phyloP scores from a whole-genome alignment of 2,329 filamentous ascomycete genomes.

The Pezicula carpinea region DNA sequence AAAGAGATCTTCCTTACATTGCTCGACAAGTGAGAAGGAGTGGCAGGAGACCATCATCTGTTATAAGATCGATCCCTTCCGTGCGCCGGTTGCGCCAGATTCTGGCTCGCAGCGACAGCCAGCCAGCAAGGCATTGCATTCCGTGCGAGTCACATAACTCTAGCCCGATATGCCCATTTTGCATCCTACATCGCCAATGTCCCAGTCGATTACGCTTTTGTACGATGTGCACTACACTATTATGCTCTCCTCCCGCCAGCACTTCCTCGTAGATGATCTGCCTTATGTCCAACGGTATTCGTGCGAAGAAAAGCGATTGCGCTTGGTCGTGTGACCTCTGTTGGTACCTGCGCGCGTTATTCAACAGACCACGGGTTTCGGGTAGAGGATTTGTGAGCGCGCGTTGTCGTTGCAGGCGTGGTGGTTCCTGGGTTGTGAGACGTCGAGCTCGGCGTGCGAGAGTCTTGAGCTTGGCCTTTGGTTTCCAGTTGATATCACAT shows the following conservation, averaged over 20 bases:
- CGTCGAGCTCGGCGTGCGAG: slow-evolving; percentile 7
- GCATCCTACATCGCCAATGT: slow-evolving; percentile 15
- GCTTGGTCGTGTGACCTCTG: slow-evolving; percentile 11
- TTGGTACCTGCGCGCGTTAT: slow-evolving; percentile 10
- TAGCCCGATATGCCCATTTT: slow-evolving; percentile 3
- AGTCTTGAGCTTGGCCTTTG: slow-evolving; percentile 2
- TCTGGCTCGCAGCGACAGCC: slow-evolving; percentile 11
- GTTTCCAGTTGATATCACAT: background rate
- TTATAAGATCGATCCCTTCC: slow-evolving; percentile 12
- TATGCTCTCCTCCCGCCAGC: slow-evolving; percentile 8
- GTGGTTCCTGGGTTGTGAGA: slow-evolving; percentile 7
- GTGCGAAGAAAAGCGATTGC: slow-evolving; percentile 6
- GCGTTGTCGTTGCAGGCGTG: slow-evolving; percentile 12
- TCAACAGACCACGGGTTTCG: slow-evolving; percentile 5
- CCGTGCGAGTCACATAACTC: slow-evolving; percentile 10
- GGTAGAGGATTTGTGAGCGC: slow-evolving; percentile 14
- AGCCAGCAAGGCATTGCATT: slow-evolving; percentile 9
- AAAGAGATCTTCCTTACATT: slow-evolving; percentile 5
- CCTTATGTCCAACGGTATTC: slow-evolving; percentile 15
- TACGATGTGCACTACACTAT: slow-evolving; percentile 11
- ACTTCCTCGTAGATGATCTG: slow-evolving; percentile 16
- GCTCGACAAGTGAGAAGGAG: slow-evolving; percentile 15
- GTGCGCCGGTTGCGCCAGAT: slow-evolving; percentile 5
- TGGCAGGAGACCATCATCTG: slow-evolving; percentile 13
- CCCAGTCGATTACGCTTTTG: slow-evolving; percentile 11